A percentile compares a stretch with the other conserved stretches of the same genome.
These are phyloP conservation scores for Nemania sp. DNA, from an alignment of 2,329 filamentous ascomycete genomes.

Conservation along the genomic window DNA sequence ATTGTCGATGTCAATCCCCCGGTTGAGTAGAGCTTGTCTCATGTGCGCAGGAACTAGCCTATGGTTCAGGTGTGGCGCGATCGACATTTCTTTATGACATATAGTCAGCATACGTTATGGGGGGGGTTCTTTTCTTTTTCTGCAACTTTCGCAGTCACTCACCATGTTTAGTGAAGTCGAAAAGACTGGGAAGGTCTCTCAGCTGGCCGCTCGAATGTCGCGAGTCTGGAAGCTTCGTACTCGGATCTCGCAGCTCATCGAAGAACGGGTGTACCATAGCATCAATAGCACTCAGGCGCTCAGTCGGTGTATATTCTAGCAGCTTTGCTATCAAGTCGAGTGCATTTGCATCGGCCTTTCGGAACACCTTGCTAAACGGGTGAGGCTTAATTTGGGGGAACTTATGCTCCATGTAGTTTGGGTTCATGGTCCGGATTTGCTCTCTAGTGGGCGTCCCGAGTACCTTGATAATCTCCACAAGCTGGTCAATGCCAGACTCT, in stretches of 20 bases:
- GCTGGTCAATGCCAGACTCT: constrained; percentile 96
- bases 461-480: constrained; percentile 99
- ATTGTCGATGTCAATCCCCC: constrained; percentile 90
- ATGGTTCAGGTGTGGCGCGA: constrained; percentile 83
- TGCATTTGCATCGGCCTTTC: constrained; percentile 89
- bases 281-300: constrained; percentile 89
- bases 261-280: constrained; percentile 99
- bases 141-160: constrained; percentile 44
- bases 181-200: constrained; percentile 83
- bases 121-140: not conserved
- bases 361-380: constrained; percentile 98
- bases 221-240: constrained; percentile 89
- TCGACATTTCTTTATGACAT: constrained; percentile 79
- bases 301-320: constrained; percentile 95
- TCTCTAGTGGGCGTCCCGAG: constrained; percentile 94
- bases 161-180: constrained; percentile 95
- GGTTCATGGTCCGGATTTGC: constrained; percentile 99
- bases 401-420: constrained; percentile 99
- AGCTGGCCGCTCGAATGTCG: constrained; percentile 80
- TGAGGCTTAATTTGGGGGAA: constrained; percentile 99
- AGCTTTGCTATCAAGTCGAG: constrained; percentile 94
- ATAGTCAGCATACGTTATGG: constrained; percentile 29
- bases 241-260: constrained; percentile 92
- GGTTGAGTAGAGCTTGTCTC: constrained; percentile 71
- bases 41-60: constrained; percentile 86